phyloP scores from a whole-genome alignment of 2,329 filamentous ascomycete species.

The Onygena corvina region DNA sequence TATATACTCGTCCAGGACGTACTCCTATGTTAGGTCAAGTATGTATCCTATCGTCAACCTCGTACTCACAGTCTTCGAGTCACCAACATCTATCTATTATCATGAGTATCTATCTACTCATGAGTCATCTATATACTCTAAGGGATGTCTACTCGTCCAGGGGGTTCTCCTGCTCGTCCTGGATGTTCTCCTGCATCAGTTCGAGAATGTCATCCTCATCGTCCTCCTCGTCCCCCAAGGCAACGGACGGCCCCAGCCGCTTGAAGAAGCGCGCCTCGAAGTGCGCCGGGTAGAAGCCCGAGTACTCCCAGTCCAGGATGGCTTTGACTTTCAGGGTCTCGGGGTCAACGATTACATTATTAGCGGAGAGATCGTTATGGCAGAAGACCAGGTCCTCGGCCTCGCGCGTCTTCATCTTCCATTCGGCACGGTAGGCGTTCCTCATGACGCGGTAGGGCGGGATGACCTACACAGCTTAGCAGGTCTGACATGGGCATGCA shows the following conservation, averaged over 20 bases:
- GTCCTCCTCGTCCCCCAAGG: not conserved
- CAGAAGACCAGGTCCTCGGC: slow-evolving; percentile 12
- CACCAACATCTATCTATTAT: too few species aligned
- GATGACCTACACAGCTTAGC: too few species aligned
- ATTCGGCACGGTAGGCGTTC: not conserved
- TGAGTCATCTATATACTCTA: too few species aligned
- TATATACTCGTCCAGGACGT: too few species aligned
- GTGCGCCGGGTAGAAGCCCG: slow-evolving; percentile 15
- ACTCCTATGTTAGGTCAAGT: too few species aligned
- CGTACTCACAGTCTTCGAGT: too few species aligned
- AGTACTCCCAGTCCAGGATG: slow-evolving; percentile 18
- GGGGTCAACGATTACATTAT: slow-evolving; percentile 17
- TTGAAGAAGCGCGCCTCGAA: slow-evolving; percentile 10
- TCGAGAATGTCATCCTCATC: not conserved
- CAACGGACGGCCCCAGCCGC: not conserved
- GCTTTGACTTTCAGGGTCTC: slow-evolving; percentile 14
- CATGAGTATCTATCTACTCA: too few species aligned
- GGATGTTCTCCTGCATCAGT: not conserved
- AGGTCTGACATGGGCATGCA: too few species aligned
- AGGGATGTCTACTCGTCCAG: too few species aligned
- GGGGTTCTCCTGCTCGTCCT: not conserved
- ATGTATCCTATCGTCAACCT: too few species aligned
- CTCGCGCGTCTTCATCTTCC: slow-evolving; percentile 6
- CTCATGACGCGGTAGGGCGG: not conserved
- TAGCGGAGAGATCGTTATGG: slow-evolving; percentile 15